Evolutionary conservation across 306 rosid genomes (phyloP).

Genomic region (Styphnolobium japonicum): DNA sequence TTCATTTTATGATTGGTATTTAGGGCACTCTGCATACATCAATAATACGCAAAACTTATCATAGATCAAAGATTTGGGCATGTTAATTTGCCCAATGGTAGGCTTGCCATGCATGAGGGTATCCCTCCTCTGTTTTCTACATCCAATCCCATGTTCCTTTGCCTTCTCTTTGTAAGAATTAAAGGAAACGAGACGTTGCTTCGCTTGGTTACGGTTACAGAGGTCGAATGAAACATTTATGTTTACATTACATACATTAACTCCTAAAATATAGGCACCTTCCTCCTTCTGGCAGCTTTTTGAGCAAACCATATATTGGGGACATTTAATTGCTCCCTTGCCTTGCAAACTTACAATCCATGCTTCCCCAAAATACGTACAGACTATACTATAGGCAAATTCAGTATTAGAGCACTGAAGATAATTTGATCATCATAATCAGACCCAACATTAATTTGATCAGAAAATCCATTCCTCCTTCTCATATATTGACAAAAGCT

Average conservation of each 20-base stretch:
- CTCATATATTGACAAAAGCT: constrained; percentile 27
- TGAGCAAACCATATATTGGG: background rate
- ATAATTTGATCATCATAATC: background rate
- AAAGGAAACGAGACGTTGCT: background rate
- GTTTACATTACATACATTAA: background rate
- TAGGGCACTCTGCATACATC: too few species aligned
- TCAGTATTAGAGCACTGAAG: background rate
- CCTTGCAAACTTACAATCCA: background rate
- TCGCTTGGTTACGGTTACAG: too few species aligned
- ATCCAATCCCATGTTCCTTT: background rate
- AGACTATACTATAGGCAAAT: background rate
- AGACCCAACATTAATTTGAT: background rate
- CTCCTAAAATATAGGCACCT: background rate
- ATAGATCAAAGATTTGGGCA: background rate
- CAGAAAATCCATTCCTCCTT: constrained; percentile 6
- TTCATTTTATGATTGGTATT: too few species aligned
- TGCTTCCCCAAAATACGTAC: background rate
- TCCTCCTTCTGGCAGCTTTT: too few species aligned
- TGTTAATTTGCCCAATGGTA: background rate
- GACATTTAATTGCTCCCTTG: background rate
- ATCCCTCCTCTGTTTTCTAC: background rate
- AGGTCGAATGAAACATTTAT: too few species aligned
- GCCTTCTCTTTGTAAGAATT: background rate
- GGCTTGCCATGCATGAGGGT: too few species aligned
- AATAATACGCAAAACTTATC: too few species aligned